Evolutionary conservation across 1,139 yeast genomes (phyloP).

Genomic region (Protomyces inouyei): DNA sequence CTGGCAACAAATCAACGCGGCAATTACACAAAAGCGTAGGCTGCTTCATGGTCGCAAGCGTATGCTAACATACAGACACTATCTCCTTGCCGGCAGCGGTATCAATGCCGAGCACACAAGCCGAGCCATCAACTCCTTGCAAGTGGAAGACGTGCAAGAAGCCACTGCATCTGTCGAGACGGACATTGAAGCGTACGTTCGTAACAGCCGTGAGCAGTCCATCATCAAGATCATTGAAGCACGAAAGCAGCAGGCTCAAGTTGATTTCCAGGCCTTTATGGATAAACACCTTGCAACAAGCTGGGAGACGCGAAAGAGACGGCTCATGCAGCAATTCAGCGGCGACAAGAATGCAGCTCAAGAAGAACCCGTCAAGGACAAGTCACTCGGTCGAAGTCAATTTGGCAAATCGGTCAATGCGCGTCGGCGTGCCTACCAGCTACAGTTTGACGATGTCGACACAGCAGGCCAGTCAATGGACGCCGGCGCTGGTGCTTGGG

Average conservation of each 20-base stretch:
- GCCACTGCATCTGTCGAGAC: slow-evolving; percentile 34
- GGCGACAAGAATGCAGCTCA: slow-evolving; percentile 43
- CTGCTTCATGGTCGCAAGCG: neutral
- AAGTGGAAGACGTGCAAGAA: slow-evolving; percentile 36
- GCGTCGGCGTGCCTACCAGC: neutral
- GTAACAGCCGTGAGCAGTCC: slow-evolving; percentile 72
- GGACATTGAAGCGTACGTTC: slow-evolving; percentile 43
- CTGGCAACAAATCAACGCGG: neutral
- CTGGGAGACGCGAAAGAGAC: slow-evolving; percentile 76
- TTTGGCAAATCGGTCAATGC: neutral
- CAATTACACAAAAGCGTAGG: slow-evolving; percentile 6
- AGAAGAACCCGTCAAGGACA: neutral
- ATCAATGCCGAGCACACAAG: slow-evolving; percentile 83
- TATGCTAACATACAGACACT: slow-evolving; percentile 45
- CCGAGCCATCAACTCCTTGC: slow-evolving; percentile 46
- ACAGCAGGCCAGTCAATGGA: neutral
- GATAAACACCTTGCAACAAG: slow-evolving; percentile 69
- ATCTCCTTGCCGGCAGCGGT: slow-evolving; percentile 83
- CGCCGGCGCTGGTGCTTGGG: slow-evolving; percentile 3
- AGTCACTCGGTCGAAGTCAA: neutral
- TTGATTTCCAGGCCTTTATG: slow-evolving; percentile 75
- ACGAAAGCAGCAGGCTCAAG: slow-evolving; percentile 65
- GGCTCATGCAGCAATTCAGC: slow-evolving; percentile 55
- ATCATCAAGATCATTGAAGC: slow-evolving; percentile 80
- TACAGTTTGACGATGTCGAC: neutral